Evolutionary conservation across 768 basidiomycete genomes (phyloP).

Genomic region (Xerocomellus amylosporus): DNA sequence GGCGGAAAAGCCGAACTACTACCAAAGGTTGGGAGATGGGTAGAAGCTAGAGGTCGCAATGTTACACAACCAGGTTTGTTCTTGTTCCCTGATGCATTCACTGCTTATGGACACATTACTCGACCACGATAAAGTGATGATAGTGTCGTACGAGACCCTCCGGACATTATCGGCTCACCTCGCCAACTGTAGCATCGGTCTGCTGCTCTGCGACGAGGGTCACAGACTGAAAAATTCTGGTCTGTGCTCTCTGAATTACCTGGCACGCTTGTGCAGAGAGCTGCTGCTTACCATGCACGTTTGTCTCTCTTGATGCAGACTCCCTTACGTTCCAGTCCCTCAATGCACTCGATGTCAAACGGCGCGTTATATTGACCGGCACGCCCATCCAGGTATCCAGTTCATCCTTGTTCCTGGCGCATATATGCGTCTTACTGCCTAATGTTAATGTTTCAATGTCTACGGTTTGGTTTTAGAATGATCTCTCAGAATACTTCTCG

Average conservation of each 20-base stretch:
- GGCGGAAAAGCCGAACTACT: conserved; percentile 80
- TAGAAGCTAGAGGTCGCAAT: conserved; percentile 81
- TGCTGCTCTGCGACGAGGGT: conserved; percentile 96
- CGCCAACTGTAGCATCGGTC: conserved; percentile 76
- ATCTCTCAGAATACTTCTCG: conserved; percentile 92
- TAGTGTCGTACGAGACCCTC: conserved; percentile 96
- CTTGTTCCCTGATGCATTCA: background rate
- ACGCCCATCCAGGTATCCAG: conserved; percentile 79
- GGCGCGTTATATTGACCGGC: conserved; percentile 90
- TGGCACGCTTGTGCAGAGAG: background rate
- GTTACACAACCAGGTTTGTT: conserved; percentile 83
- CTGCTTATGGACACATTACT: background rate
- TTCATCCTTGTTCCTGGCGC: background rate
- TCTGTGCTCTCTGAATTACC: conserved; percentile 32
- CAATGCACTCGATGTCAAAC: conserved; percentile 77
- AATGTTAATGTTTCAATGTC: background rate
- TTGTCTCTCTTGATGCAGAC: conserved; percentile 44
- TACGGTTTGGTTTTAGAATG: conserved; percentile 55
- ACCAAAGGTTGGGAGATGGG: conserved; percentile 83
- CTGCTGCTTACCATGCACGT: background rate
- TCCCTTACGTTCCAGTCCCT: conserved; percentile 86
- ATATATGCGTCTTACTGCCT: conserved; percentile 1
- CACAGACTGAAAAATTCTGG: conserved; percentile 96
- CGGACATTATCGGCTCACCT: conserved; percentile 76
- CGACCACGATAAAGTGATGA: conserved; percentile 70